These are phyloP conservation scores for Aureobasidium sp. DNA, from an alignment of 2,329 filamentous ascomycete genomes.

Conservation along the genomic window DNA sequence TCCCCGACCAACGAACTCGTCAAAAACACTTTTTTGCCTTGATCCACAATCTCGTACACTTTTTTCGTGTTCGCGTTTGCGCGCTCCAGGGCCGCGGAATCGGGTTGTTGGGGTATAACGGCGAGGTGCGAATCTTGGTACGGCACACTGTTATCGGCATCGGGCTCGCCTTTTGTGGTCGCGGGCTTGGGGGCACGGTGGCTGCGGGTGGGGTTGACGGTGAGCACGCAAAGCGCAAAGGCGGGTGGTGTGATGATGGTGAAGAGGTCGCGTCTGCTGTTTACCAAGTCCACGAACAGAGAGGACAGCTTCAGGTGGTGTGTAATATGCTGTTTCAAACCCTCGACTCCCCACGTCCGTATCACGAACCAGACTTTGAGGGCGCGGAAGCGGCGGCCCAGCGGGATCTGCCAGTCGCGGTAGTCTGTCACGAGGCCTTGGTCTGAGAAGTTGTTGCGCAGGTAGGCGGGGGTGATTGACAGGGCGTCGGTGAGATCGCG, in stretches of 20 bases:
- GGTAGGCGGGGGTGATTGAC: slow-evolving; percentile 69
- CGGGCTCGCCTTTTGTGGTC: slow-evolving; percentile 16
- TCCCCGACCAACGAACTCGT: slow-evolving; percentile 68
- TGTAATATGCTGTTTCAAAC: slow-evolving; percentile 64
- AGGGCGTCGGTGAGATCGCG: slow-evolving; percentile 70
- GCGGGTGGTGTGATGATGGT: slow-evolving; percentile 62
- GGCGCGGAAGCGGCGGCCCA: slow-evolving; percentile 77
- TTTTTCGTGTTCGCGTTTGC: slow-evolving; percentile 61
- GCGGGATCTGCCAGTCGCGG: slow-evolving; percentile 92
- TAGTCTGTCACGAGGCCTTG: slow-evolving; percentile 85
- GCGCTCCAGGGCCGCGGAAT: slow-evolving; percentile 39
- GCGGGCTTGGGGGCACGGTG: slow-evolving; percentile 14
- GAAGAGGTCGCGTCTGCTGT: slow-evolving; percentile 58
- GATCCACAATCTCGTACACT: slow-evolving; percentile 68
- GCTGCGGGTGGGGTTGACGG: slow-evolving; percentile 42
- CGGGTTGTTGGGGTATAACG: slow-evolving; percentile 22
- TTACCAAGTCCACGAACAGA: slow-evolving; percentile 54
- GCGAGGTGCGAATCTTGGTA: slow-evolving; percentile 22
- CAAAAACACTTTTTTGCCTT: slow-evolving; percentile 68
- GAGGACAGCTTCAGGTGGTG: slow-evolving; percentile 62
- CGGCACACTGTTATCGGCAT: slow-evolving; percentile 20
- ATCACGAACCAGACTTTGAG: slow-evolving; percentile 96
- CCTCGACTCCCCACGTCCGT: slow-evolving; percentile 68
- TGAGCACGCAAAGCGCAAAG: slow-evolving; percentile 73
- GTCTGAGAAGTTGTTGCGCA: slow-evolving; percentile 73